Base-by-base conservation (phyloP, 2,329 filamentous ascomycete genomes). In the Pezicula rhizophila region DNA sequence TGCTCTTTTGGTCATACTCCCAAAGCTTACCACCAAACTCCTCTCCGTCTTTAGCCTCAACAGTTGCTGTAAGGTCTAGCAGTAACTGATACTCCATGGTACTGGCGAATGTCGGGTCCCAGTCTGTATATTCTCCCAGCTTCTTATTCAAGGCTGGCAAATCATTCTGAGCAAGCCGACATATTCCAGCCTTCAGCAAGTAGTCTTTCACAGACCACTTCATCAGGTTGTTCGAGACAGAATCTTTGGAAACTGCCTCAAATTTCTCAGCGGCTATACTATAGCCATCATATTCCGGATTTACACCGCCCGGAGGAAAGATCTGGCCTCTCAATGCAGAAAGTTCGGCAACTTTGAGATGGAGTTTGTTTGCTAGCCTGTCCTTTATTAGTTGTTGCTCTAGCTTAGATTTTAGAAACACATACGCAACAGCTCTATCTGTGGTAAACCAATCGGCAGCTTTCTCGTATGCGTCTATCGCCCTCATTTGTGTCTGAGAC, bases 201-300 rank as follows among this genome's bases (percentile, higher is more conserved):
- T 96, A 96, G 57, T 96, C 90, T 70, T 96, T 97, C 55, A 97
- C 89, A 42, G 82, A 89, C 80, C 89, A 95, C 66, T 85, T 87
- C 87, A 95, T 92, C 50, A 96, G 75, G 68, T 95, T 93, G 74
- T 95, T 96, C 68, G 84, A 84, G 60, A 96, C 83, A 33, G 85
- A 86, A 39, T 80, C 78, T 49, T 80, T 77, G 38, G 89, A 87
- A 43, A 96, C 89, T 62, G 85, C 84, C 68, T 97, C 92, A 71
- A 87, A 96, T 58, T 84, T 78, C 54, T 85, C 78, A 59, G 91
- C 89, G 49, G 89, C 81, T 68, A 85, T 89, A 72, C 84, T 84
- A 73, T 95, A 96, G n/a, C 38, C 23, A 17, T 42, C 20, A 20
- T 25, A 15, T 26, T 20, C n/a, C n/a, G n/a, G n/a, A n/a, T n/a